These are phyloP conservation scores for Pisolithus marmoratus DNA, from an alignment of 768 basidiomycete genomes.

Conservation along the genomic window DNA sequence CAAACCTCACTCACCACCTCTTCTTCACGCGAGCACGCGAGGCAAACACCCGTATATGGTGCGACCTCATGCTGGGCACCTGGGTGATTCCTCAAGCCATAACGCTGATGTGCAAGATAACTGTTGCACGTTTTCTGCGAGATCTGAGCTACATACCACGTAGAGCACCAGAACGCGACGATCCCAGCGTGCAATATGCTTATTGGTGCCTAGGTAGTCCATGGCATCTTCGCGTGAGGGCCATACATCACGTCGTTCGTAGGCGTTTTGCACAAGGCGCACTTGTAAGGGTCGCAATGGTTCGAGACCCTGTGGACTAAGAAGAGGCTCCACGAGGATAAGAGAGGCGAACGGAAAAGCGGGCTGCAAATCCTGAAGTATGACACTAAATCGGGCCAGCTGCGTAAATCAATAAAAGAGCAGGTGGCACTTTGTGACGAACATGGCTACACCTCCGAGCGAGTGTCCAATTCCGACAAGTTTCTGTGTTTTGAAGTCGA, in stretches of 20 bases:
- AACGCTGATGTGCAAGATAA: constrained; percentile 29
- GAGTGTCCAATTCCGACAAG: constrained; percentile 67
- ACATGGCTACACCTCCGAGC: constrained; percentile 62
- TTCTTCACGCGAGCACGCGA: constrained; percentile 57
- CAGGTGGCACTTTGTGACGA: constrained; percentile 14
- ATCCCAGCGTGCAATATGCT: constrained; percentile 45
- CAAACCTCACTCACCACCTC: constrained; percentile 44
- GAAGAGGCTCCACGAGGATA: constrained; percentile 60
- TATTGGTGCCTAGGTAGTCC: constrained; percentile 29
- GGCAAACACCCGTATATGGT: constrained; percentile 37
- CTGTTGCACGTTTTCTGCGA: neutral
- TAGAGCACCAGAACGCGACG: constrained; percentile 45
- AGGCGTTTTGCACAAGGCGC: constrained; percentile 41
- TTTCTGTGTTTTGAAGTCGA: constrained; percentile 45
- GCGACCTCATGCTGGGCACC: constrained; percentile 22
- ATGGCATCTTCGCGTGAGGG: constrained; percentile 38
- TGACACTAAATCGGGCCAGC: constrained; percentile 33
- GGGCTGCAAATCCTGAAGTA: constrained; percentile 47
- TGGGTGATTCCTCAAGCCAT: constrained; percentile 39
- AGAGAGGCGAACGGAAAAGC: constrained; percentile 42
- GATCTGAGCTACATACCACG: constrained; percentile 35
- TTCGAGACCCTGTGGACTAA: constrained; percentile 44
- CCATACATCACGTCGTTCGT: constrained; percentile 50
- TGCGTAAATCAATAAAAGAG: neutral
- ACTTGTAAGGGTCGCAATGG: constrained; percentile 37